phyloP scores from a whole-genome alignment of 2,329 filamentous ascomycete genomes.

The Cordyceps pruinosa region DNA sequence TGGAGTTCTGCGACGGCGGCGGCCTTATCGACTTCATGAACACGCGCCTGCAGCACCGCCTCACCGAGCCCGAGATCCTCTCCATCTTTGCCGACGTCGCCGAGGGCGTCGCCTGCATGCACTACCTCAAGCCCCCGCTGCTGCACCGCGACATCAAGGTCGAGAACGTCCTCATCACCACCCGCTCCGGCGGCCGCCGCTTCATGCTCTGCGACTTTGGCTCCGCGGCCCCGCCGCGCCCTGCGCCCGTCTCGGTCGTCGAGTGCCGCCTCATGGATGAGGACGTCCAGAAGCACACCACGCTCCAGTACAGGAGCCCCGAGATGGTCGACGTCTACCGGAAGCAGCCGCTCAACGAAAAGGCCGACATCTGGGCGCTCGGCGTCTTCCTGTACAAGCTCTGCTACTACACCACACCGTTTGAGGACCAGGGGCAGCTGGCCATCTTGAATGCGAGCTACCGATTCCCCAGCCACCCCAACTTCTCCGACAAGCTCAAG shows the following conservation, averaged over 20 bases:
- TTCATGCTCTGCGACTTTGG: slow-evolving; percentile 99
- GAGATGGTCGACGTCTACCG: slow-evolving; percentile 99
- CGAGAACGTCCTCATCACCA: slow-evolving; percentile 89
- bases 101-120: slow-evolving; percentile 97
- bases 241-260: slow-evolving; percentile 76
- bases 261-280: slow-evolving; percentile 93
- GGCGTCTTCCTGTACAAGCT: slow-evolving; percentile 95
- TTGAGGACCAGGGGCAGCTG: slow-evolving; percentile 95
- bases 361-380: slow-evolving; percentile 96
- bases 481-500: slow-evolving; percentile 85
- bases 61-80: slow-evolving; percentile 95
- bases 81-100: slow-evolving; percentile 95
- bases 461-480: slow-evolving; percentile 80
- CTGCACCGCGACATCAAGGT: slow-evolving; percentile 95
- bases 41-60: slow-evolving; percentile 86
- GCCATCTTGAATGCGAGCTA: slow-evolving; percentile 94
- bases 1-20: slow-evolving; percentile 95
- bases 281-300: slow-evolving; percentile 94
- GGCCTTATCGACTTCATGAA: slow-evolving; percentile 99
- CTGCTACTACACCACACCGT: slow-evolving; percentile 98
- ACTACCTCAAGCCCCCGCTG: slow-evolving; percentile 90
- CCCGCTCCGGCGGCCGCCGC: slow-evolving; percentile 55
- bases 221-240: slow-evolving; percentile 74
- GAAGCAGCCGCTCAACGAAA: slow-evolving; percentile 94
- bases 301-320: slow-evolving; percentile 91